Base-by-base conservation (phyloP, 2,329 filamentous ascomycete species). In the Aspergillus pseudotamarii region DNA sequence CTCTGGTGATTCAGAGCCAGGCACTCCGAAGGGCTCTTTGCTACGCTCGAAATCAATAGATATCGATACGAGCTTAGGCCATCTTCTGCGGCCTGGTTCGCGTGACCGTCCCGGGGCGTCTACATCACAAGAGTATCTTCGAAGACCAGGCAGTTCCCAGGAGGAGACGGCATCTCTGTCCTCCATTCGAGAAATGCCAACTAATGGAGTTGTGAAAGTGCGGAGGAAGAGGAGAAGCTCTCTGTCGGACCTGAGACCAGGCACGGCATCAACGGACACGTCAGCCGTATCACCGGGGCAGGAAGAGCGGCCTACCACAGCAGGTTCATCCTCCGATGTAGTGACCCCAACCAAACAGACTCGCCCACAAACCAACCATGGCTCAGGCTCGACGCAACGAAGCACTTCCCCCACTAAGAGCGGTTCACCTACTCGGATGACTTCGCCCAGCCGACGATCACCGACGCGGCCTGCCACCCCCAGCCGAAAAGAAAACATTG, bases 141-240 rank as follows among this genome's bases (percentile, higher is more conserved):
- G 75, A 26, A 75, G 80, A 32, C 80, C 81, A 51, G 75, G 74
- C 14, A 83, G 79, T 61, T 77, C 79, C 21, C 80, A 86, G 51
- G 82, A 82, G 67, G 84, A 83, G 62, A 66, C 76, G 3, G 70
- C 76, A 48, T 76, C 76, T 12, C 73, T 87, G 38, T 81, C 80
- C 23, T 85, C 84, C 6, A 68, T 88, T 83, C 71, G 83, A 79
- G 69, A 82, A 80, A 81, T 81, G 76, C 79, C 82, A 73, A 66
- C 71, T 67, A 72, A 78, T 81, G 68, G 75, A 75, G 30, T 69
- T 51, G 62, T 81, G 75, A 66, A 76, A 77, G n/a, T 79, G 82
- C 51, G 86, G 74, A 94, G 89, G 80, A 97, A 96, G 81, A 86
- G 94, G 60, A 89, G 94, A 74, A 97, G 94, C 79, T 97, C 94